Evolutionary conservation across 2,329 filamentous ascomycete species (phyloP).

Genomic region (Sphaerulina musiva): DNA sequence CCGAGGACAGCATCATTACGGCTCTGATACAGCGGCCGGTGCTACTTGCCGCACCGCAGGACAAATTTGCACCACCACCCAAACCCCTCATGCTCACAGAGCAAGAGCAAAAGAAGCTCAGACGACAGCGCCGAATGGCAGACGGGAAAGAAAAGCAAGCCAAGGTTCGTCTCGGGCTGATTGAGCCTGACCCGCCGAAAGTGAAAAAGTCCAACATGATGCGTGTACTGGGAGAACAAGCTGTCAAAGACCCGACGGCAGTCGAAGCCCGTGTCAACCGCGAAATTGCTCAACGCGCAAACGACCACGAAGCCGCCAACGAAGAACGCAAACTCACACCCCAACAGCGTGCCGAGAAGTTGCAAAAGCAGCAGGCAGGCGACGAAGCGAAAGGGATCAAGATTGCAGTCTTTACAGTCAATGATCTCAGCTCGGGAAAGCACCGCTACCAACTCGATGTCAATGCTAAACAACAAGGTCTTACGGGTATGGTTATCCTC

Average conservation of each 20-base stretch:
- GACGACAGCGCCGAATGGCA: conserved; percentile 82
- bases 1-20: conserved; percentile 80
- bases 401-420: conserved; percentile 81
- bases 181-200: conserved; percentile 86
- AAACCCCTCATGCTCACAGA: conserved; percentile 90
- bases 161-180: conserved; percentile 84
- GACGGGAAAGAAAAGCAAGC: conserved; percentile 94
- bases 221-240: conserved; percentile 87
- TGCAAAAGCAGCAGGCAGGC: conserved; percentile 72
- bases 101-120: conserved; percentile 84
- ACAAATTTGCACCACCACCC: conserved; percentile 67
- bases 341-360: conserved; percentile 78
- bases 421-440: conserved; percentile 79
- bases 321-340: conserved; percentile 81
- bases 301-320: conserved; percentile 71
- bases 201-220: conserved; percentile 97
- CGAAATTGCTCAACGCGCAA: conserved; percentile 80
- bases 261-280: conserved; percentile 90
- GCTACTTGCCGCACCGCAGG: conserved; percentile 82
- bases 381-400: conserved; percentile 82
- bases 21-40: conserved; percentile 90
- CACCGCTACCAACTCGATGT: conserved; percentile 89
- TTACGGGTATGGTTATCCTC: conserved; percentile 88
- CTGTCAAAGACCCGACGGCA: conserved; percentile 92
- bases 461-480: conserved; percentile 80